Percentiles rank a stretch among this genome's conserved stretches.
These are phyloP conservation scores for Trichophyton rubrum DNA, from an alignment of 2,329 filamentous ascomycete species.

Conservation along the genomic window DNA sequence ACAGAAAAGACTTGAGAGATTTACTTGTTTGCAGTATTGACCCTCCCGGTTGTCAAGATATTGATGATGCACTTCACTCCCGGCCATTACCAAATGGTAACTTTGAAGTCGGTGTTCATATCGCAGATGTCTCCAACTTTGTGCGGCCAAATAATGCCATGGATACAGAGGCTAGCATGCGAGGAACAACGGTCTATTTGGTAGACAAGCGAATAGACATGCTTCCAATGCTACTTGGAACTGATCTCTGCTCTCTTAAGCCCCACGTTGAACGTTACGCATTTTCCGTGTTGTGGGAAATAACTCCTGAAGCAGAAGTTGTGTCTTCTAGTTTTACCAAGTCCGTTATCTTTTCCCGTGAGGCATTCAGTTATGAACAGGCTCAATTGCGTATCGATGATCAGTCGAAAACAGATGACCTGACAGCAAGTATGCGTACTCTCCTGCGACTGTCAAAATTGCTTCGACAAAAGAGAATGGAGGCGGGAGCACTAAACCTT, in stretches of 20 bases:
- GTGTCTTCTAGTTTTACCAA: conserved; percentile 84
- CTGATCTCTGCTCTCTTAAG: conserved; percentile 90
- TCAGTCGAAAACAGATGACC: conserved; percentile 68
- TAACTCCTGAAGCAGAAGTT: conserved; percentile 73
- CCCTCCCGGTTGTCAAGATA: conserved; percentile 90
- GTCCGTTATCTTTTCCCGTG: conserved; percentile 90
- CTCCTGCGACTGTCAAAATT: conserved; percentile 83
- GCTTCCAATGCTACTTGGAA: conserved; percentile 91
- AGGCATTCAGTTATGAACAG: conserved; percentile 96
- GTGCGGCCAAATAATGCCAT: conserved; percentile 95
- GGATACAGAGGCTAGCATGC: conserved; percentile 86
- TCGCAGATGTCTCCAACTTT: conserved; percentile 98
- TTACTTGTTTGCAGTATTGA: conserved; percentile 95
- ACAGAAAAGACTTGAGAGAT: conserved; percentile 68
- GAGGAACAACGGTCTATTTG: conserved; percentile 91
- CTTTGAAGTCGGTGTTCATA: conserved; percentile 91
- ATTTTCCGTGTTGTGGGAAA: conserved; percentile 79
- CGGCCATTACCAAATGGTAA: conserved; percentile 78
- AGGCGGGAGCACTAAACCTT: conserved; percentile 84
- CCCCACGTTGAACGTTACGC: conserved; percentile 92
- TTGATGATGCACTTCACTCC: conserved; percentile 92
- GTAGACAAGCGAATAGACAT: conserved; percentile 99
- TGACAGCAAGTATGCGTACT: conserved; percentile 79
- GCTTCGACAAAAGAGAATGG: conserved; percentile 88
- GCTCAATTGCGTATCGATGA: conserved; percentile 93